A percentile compares a stretch with the other conserved stretches of the same genome.
Conservation (phyloP, 306 rosid species). For the Quillaja saponaria region DNA sequence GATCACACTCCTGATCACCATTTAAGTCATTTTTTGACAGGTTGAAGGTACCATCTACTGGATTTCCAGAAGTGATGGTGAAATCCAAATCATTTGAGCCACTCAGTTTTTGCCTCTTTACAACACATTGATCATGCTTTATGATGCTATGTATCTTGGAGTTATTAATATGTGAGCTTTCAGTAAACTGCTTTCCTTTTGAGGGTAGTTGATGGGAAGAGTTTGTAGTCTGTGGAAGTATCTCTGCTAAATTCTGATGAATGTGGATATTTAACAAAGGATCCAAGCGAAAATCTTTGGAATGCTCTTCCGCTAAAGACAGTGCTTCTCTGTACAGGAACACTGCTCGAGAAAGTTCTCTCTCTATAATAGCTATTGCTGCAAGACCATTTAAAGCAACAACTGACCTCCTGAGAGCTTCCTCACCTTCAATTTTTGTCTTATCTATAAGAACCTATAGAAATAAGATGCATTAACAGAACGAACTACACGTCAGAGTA, state of each 20-base stretch:
- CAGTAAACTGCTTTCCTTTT: conserved; percentile 39
- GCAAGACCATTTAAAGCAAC: conserved; percentile 91
- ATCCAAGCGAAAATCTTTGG: conserved; percentile 87
- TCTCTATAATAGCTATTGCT: conserved; percentile 66
- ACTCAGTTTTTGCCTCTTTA: conserved; percentile 68
- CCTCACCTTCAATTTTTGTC: conserved; percentile 94
- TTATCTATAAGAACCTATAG: conserved; percentile 85
- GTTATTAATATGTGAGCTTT: conserved; percentile 32
- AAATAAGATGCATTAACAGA: conserved; percentile 34
- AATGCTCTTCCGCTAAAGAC: conserved; percentile 68
- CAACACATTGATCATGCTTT: conserved; percentile 44
- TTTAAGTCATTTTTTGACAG: conserved; percentile 37
- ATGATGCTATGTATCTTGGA: conserved; percentile 41
- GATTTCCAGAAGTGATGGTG: conserved; percentile 41
- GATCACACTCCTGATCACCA: conserved; percentile 35
- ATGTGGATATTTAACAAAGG: conserved; percentile 83
- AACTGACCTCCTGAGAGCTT: conserved; percentile 80
- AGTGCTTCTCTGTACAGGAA: conserved; percentile 77
- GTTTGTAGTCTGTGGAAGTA: conserved; percentile 54
- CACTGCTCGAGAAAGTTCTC: conserved; percentile 65
- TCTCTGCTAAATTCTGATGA: conserved; percentile 86
- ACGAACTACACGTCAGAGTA: background rate
- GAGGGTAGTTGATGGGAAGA: conserved; percentile 34
- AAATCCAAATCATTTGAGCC: conserved; percentile 32
- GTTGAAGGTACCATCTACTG: conserved; percentile 27